Percentiles rank a stretch among this genome's conserved stretches.
Conservation (phyloP, 2,329 filamentous ascomycete genomes). For the Aspergillus tamarii region DNA sequence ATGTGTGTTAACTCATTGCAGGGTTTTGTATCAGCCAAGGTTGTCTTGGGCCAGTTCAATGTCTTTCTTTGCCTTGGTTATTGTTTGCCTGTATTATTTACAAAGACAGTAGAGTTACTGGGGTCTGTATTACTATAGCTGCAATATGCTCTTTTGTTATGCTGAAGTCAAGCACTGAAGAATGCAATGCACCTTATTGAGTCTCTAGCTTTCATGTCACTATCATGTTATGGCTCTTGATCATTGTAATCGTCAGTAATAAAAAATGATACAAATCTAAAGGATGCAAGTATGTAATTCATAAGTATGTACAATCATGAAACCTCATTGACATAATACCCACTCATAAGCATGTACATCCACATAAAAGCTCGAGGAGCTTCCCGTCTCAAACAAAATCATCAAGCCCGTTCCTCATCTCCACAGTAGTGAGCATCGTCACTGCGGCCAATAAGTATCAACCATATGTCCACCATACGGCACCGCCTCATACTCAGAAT, state of each 20-base stretch:
- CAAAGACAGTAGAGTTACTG: background rate
- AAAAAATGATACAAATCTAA: background rate
- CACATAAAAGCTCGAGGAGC: background rate
- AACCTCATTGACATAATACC: background rate
- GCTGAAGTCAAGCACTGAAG: background rate
- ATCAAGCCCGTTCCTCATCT: background rate
- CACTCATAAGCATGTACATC: conserved; percentile 1
- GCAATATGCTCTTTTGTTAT: background rate
- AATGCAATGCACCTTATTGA: background rate
- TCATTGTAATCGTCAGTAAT: background rate
- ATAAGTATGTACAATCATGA: conserved; percentile 4
- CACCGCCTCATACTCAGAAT: conserved; percentile 1
- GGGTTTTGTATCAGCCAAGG: background rate
- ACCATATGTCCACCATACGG: background rate
- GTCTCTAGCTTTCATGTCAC: background rate
- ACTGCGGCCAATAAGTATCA: background rate
- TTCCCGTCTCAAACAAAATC: background rate
- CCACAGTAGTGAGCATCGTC: background rate
- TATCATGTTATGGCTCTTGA: background rate
- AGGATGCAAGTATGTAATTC: background rate
- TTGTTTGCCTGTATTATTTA: background rate
- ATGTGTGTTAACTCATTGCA: background rate
- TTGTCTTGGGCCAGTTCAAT: background rate
- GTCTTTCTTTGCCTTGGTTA: background rate
- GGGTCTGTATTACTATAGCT: background rate